Base-by-base conservation (phyloP, 306 rosid genomes). In the Lupinus albus region DNA sequence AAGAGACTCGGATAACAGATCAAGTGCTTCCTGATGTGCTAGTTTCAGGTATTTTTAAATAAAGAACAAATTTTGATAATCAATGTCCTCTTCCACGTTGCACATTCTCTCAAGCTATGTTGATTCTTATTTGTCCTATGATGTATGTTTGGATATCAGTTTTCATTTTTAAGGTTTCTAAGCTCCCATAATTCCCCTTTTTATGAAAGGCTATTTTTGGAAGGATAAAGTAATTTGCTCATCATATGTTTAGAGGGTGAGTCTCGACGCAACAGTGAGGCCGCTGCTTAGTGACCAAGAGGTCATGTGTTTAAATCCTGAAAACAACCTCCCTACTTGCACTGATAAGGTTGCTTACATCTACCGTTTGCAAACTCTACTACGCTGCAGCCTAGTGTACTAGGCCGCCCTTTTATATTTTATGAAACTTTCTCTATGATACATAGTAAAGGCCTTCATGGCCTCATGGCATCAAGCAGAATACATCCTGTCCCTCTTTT, bases 1-100 rank as follows among this genome's bases (percentile, higher is more conserved):
- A 80, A 41, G 92, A 89, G 72, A 77, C 50, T 68, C 81, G 8
- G 64, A 66, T 33, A 38, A 50, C 35, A 68, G 83, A 78, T 67
- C 79, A 80, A 78, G 82, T 77, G 44, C 81, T 62, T 50, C 77
- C 86, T 45, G 81, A 72, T 52, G 54, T 86, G 60, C 61, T 14
- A 75, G 81, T 50, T 78, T 56, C 85, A 75, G 98, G 98, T 93
- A 11, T 55, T 50, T 45, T 68, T 64, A 3, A 18, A 18, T 14
- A 39, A 11, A 8, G 64, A 8, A 25, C 49, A 12, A 39, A 41
- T 30, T 47, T 60, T 30, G 44, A 38, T 60, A 11, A 13, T 47
- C 3, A 6, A 53, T 30, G 4, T 39, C 10, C 49, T 53, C 67
- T 66, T 66, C 67, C 50, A 61, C 45, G 71, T 51, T 62, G 67